Conservation (phyloP, 2,329 filamentous ascomycete species). For the Trichoderma simmonsii region DNA sequence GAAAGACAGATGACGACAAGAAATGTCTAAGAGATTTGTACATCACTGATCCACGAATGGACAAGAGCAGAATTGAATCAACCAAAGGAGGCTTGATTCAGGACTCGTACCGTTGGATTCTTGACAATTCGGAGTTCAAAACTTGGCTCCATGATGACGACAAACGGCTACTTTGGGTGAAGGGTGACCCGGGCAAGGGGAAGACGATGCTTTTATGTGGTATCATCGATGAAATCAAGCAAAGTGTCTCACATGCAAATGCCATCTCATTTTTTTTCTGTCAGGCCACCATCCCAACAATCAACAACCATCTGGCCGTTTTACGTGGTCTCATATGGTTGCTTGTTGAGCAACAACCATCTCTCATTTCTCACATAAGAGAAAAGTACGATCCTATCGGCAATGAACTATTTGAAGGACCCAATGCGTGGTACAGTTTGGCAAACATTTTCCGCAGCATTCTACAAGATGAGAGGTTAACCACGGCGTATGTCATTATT, state of each 20-base stretch:
- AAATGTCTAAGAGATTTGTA: conserved; percentile 21
- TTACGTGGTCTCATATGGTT: conserved; percentile 43
- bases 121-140: conserved; percentile 28
- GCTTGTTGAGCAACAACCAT: conserved; percentile 34
- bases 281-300: conserved; percentile 24
- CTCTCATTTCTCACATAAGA: conserved; percentile 34
- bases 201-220: conserved; percentile 44
- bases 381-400: conserved; percentile 35
- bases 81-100: conserved; percentile 34
- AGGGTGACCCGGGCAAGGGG: conserved; percentile 41
- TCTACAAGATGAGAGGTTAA: conserved; percentile 34
- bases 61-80: conserved; percentile 34
- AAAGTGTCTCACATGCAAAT: not conserved
- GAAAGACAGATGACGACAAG: conserved; percentile 21
- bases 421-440: conserved; percentile 37
- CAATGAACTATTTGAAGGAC: conserved; percentile 37
- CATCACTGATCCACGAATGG: conserved; percentile 28
- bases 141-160: conserved; percentile 18
- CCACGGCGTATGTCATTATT: conserved; percentile 36
- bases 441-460: conserved; percentile 39
- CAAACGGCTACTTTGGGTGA: conserved; percentile 37
- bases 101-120: conserved; percentile 36
- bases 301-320: conserved; percentile 40
- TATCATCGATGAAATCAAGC: conserved; percentile 26
- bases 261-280: conserved; percentile 20